Percentiles rank a stretch among this genome's conserved stretches.
These are phyloP conservation scores for Pseudopithomyces chartarum DNA, from an alignment of 2,329 filamentous ascomycete genomes.

Conservation along the genomic window DNA sequence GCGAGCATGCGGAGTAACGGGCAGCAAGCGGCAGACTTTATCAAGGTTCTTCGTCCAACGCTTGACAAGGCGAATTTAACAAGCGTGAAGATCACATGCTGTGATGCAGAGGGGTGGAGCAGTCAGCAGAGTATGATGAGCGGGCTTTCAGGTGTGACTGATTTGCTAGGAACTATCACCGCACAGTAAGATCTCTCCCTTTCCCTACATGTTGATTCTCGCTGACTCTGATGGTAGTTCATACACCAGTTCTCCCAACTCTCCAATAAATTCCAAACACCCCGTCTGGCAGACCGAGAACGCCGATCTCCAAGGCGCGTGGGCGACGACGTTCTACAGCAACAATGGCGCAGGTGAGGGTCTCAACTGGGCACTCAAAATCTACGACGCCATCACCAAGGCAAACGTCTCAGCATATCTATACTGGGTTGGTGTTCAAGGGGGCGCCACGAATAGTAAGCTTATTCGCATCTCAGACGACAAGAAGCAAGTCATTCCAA, in stretches of 20 bases:
- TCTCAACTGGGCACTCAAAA: conserved; percentile 60
- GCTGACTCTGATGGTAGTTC: conserved; percentile 11
- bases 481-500: conserved; percentile 38
- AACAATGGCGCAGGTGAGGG: conserved; percentile 57
- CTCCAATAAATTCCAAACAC: conserved; percentile 41
- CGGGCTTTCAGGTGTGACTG: conserved; percentile 18
- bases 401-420: conserved; percentile 58
- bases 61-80: conserved; percentile 45
- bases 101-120: conserved; percentile 52
- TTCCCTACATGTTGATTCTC: neutral
- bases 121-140: conserved; percentile 33
- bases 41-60: conserved; percentile 51
- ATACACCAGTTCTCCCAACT: conserved; percentile 25
- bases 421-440: conserved; percentile 58
- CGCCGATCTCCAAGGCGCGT: conserved; percentile 50
- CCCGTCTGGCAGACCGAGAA: conserved; percentile 61
- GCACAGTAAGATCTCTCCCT: conserved; percentile 23
- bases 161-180: conserved; percentile 27
- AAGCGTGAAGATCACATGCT: conserved; percentile 49
- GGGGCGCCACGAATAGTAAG: conserved; percentile 43
- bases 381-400: conserved; percentile 55
- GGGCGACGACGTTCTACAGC: conserved; percentile 52
- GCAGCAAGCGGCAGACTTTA: conserved; percentile 57
- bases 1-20: conserved; percentile 52
- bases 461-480: conserved; percentile 43